Conservation (phyloP, 2,329 filamentous ascomycete species). For the Coniochaeta ligniaria region DNA sequence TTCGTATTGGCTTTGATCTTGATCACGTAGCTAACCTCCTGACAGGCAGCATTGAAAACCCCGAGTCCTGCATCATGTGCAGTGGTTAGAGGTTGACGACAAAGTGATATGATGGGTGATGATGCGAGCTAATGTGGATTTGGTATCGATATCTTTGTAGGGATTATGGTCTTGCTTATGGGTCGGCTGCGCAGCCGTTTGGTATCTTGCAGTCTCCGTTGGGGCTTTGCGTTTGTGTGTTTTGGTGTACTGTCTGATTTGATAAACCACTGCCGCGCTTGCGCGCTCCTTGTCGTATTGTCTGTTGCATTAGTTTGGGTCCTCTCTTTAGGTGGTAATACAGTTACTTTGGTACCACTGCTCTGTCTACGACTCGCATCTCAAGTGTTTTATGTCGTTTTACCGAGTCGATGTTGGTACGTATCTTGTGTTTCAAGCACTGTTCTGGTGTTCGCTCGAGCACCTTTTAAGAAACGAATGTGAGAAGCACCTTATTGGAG, state of each 20-base stretch:
- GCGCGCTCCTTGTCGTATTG: background rate
- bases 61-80: slow-evolving; percentile 94
- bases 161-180: background rate
- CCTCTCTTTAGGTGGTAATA: background rate
- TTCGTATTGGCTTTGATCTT: background rate
- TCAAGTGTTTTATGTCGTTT: no score
- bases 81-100: slow-evolving; percentile 57
- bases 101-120: slow-evolving; percentile 5
- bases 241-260: background rate
- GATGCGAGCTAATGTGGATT: slow-evolving; percentile 3
- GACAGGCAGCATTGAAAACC: slow-evolving; percentile 89
- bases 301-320: background rate
- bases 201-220: background rate
- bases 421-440: no score
- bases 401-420: no score
- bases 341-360: background rate
- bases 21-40: background rate
- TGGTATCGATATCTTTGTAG: slow-evolving; percentile 1
- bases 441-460: no score
- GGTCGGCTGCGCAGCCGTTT: background rate
- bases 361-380: background rate
- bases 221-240: background rate
- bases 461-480: no score
- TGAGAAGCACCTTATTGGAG: no score
- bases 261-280: background rate